phyloP scores from a whole-genome alignment of 208 protist genomes.

The Wallacemonas rigidus region DNA sequence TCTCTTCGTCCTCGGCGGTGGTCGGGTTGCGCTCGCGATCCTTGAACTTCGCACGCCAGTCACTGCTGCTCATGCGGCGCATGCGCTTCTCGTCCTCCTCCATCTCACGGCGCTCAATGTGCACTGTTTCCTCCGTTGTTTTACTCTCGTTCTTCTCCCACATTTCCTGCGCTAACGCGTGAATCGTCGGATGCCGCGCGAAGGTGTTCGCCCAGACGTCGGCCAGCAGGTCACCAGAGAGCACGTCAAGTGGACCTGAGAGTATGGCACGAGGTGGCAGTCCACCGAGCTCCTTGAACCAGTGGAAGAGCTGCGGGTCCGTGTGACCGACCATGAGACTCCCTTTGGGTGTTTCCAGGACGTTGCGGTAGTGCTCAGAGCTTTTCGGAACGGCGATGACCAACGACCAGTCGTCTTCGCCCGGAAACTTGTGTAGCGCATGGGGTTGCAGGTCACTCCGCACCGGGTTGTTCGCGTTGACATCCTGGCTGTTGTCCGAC shows the following conservation, averaged over 20 bases:
- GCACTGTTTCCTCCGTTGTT: conserved; percentile 67
- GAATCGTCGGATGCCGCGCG: conserved; percentile 74
- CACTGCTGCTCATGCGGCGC: conserved; percentile 88
- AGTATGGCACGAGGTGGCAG: conserved; percentile 77
- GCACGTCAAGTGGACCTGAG: conserved; percentile 69
- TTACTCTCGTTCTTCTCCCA: conserved; percentile 78
- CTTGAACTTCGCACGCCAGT: conserved; percentile 84
- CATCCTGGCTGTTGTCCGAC: conserved; percentile 15
- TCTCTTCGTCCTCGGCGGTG: conserved; percentile 73
- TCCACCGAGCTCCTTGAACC: conserved; percentile 86
- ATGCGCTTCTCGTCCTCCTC: conserved; percentile 90
- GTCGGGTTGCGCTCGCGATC: conserved; percentile 88
- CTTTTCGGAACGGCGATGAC: conserved; percentile 75
- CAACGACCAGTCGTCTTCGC: conserved; percentile 69
- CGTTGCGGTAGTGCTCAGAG: conserved; percentile 77
- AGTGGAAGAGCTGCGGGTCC: conserved; percentile 89
- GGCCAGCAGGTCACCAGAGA: conserved; percentile 70
- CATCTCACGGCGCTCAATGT: conserved; percentile 62
- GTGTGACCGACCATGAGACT: conserved; percentile 89
- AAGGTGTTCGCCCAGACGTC: conserved; percentile 81
- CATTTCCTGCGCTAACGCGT: conserved; percentile 82
- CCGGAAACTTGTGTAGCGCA: conserved; percentile 72
- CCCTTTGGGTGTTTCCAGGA: conserved; percentile 57
- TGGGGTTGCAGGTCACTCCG: conserved; percentile 86
- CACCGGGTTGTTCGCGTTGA: conserved; percentile 40